Conservation (phyloP, 345 rosid genomes). For the Dimocarpus longan region DNA sequence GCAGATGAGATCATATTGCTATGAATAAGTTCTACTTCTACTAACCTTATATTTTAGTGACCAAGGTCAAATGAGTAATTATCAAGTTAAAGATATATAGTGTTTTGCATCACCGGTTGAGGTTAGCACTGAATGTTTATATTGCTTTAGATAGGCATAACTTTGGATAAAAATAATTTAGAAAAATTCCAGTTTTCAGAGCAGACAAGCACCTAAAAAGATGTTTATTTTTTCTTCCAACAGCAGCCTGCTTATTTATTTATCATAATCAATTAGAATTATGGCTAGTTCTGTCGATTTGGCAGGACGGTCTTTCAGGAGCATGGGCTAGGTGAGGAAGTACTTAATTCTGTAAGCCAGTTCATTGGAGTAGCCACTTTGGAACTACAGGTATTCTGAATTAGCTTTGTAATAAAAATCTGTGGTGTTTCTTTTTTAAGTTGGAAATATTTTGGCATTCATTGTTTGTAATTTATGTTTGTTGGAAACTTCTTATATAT, state of each 20-base stretch:
- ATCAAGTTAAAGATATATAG: not conserved
- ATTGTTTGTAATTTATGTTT: not conserved
- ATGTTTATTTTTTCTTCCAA: slow-evolving; percentile 2
- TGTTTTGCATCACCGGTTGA: not conserved
- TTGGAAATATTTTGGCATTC: slow-evolving; percentile 10
- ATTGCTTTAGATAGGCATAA: not conserved
- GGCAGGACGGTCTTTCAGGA: slow-evolving; percentile 82
- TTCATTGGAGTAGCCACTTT: slow-evolving; percentile 63
- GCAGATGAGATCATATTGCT: not conserved
- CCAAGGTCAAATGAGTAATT: not conserved
- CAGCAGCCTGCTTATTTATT: not conserved
- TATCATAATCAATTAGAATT: not conserved
- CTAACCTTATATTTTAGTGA: not conserved
- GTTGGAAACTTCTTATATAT: slow-evolving; percentile 21
- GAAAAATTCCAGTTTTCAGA: not conserved
- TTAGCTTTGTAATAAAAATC: slow-evolving; percentile 1
- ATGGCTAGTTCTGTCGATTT: slow-evolving; percentile 23
- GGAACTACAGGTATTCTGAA: slow-evolving; percentile 64
- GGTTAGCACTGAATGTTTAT: not conserved
- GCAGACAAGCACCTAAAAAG: not conserved
- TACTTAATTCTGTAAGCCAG: slow-evolving; percentile 57
- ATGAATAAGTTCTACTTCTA: not conserved
- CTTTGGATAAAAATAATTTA: not conserved
- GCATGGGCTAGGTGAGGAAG: slow-evolving; percentile 73
- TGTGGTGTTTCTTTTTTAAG: not conserved